Evolutionary conservation across 352 stramenopile genomes (phyloP).

Genomic region (Phytophthora crassamura): DNA sequence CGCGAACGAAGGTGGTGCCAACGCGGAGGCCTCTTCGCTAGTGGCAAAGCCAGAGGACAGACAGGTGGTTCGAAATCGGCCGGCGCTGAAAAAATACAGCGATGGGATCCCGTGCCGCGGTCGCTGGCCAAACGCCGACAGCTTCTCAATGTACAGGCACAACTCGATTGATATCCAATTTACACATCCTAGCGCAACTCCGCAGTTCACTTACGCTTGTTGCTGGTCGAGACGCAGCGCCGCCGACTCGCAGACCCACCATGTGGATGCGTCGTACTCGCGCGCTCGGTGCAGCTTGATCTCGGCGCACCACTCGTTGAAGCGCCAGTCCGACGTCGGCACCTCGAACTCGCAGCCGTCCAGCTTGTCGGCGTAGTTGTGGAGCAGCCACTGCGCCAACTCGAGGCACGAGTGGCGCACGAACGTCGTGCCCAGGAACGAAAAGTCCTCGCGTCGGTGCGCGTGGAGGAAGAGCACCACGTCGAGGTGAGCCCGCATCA

Average conservation of each 20-base stretch:
- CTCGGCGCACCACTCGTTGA: slow-evolving; percentile 27
- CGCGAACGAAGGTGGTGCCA: neutral
- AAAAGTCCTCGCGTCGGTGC: slow-evolving; percentile 20
- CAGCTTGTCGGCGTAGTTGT: slow-evolving; percentile 15
- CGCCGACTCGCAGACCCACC: slow-evolving; percentile 24
- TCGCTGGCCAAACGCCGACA: no score
- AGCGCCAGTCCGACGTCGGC: slow-evolving; percentile 25
- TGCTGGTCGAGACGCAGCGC: slow-evolving; percentile 11
- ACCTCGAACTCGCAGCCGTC: slow-evolving; percentile 27
- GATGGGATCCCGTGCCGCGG: no score
- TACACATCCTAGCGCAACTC: slow-evolving; percentile 20
- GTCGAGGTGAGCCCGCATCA: slow-evolving; percentile 23
- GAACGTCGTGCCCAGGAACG: slow-evolving; percentile 28
- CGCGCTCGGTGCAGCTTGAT: slow-evolving; percentile 21
- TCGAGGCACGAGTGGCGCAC: slow-evolving; percentile 25
- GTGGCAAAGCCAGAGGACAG: neutral
- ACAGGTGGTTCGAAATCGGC: slow-evolving; percentile 11
- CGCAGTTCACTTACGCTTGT: neutral
- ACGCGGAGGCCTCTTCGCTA: neutral
- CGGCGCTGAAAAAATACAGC: neutral
- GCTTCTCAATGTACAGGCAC: slow-evolving; percentile 8
- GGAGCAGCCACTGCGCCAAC: slow-evolving; percentile 20
- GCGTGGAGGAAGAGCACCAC: slow-evolving; percentile 31
- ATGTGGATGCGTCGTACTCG: slow-evolving; percentile 22
- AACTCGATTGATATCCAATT: slow-evolving; percentile 4